Conservation (phyloP, 2,329 filamentous ascomycete genomes). For the Venturia nashicola region DNA sequence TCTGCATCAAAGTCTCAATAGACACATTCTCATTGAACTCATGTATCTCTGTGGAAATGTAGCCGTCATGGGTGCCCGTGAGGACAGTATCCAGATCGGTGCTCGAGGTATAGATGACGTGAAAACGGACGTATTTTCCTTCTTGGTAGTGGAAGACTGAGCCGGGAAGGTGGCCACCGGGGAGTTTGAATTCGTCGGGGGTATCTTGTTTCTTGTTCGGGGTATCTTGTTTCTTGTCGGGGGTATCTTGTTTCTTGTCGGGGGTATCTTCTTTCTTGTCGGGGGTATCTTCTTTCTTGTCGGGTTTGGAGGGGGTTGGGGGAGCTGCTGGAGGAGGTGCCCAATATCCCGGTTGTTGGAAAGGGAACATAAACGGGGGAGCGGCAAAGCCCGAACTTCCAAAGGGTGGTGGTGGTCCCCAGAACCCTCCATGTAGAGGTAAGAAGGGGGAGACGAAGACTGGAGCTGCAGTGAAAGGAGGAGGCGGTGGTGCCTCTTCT, state of each 20-base stretch:
- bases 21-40: constrained; percentile 8
- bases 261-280: background rate
- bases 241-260: background rate
- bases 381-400: background rate
- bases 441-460: background rate
- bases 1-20: constrained; percentile 9
- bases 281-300: background rate
- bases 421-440: background rate
- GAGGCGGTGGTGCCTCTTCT: background rate
- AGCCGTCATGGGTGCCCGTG: background rate
- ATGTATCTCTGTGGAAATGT: background rate
- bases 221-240: background rate
- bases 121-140: background rate
- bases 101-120: background rate
- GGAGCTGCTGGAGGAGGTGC: background rate
- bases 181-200: background rate
- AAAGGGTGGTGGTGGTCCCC: background rate
- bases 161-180: background rate
- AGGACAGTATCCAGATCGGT: background rate
- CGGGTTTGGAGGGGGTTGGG: background rate
- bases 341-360: background rate
- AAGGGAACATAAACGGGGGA: background rate
- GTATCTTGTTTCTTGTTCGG: too few species aligned
- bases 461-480: background rate
- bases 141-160: background rate